phyloP scores from a whole-genome alignment of 805 yeast genomes.

The Candida coleopterorum region DNA sequence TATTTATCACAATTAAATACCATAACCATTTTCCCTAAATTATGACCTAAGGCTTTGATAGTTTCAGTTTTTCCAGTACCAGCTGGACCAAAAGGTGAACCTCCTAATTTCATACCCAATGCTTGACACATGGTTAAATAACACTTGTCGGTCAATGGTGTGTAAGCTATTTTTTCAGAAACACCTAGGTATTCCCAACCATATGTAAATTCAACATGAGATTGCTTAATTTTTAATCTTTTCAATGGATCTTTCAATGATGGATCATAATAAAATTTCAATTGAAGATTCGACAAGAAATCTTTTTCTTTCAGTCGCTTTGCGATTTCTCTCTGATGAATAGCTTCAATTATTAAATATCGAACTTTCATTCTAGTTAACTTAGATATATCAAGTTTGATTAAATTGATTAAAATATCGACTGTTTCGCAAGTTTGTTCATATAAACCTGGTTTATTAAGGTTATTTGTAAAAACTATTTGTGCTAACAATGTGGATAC shows the following conservation, averaged over 20 bases:
- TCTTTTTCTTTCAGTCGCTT: conserved; percentile 7
- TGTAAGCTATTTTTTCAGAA: conserved; percentile 67
- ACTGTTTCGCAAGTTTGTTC: conserved; percentile 10
- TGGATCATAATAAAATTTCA: conserved; percentile 40
- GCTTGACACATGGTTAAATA: conserved; percentile 73
- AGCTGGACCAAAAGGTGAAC: conserved; percentile 92
- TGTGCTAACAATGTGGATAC: conserved; percentile 51
- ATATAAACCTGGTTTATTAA: conserved; percentile 22
- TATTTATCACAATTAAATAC: conserved; percentile 92
- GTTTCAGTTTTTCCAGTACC: conserved; percentile 97
- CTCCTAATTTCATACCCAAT: conserved; percentile 70
- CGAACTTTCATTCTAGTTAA: conserved; percentile 46
- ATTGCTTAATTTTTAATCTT: conserved; percentile 46
- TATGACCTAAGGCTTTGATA: conserved; percentile 75
- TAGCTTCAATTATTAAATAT: conserved; percentile 58
- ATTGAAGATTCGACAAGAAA: conserved; percentile 49
- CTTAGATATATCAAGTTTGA: conserved; percentile 16
- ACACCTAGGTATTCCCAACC: conserved; percentile 83
- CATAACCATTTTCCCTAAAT: conserved; percentile 72
- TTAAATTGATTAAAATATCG: conserved; percentile 22
- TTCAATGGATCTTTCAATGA: conserved; percentile 19
- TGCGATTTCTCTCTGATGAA: conserved; percentile 52
- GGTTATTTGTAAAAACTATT: conserved; percentile 46
- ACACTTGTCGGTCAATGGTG: conserved; percentile 64
- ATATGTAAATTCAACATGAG: conserved; percentile 48